These are phyloP conservation scores for Styphnolobium japonicum DNA, from an alignment of 306 rosid species.

Conservation along the genomic window DNA sequence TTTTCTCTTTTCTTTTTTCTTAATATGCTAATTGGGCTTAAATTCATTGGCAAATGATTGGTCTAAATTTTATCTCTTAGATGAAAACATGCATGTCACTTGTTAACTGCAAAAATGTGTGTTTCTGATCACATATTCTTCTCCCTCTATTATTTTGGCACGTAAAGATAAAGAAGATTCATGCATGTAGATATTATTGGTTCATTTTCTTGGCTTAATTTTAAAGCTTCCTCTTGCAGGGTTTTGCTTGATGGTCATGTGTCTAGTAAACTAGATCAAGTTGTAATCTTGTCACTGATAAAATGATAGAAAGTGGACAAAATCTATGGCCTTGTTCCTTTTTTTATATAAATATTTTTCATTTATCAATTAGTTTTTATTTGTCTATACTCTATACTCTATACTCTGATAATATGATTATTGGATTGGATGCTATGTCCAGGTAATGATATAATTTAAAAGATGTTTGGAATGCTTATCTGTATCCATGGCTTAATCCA, in stretches of 20 bases:
- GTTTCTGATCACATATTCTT: background rate
- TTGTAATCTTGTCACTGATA: background rate
- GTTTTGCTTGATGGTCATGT: background rate
- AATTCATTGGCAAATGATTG: background rate
- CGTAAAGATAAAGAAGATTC: background rate
- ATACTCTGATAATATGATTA: background rate
- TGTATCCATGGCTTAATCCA: background rate
- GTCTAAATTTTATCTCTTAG: background rate
- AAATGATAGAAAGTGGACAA: background rate
- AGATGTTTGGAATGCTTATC: background rate
- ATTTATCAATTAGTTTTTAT: background rate
- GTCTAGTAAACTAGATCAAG: background rate
- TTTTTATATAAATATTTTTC: background rate
- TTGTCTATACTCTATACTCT: background rate
- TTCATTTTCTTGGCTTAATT: constrained; percentile 2
- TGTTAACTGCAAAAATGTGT: background rate
- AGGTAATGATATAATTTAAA: background rate
- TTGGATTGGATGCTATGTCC: background rate
- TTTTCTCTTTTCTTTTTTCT: constrained; percentile 10
- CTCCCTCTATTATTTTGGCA: background rate
- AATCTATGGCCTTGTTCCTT: background rate
- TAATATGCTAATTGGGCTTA: background rate
- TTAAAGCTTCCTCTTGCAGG: background rate
- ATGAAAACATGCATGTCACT: constrained; percentile 3
- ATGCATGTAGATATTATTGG: background rate